Base-by-base conservation (phyloP, 805 yeast species). In the Metschnikowia baotianmanensis region DNA sequence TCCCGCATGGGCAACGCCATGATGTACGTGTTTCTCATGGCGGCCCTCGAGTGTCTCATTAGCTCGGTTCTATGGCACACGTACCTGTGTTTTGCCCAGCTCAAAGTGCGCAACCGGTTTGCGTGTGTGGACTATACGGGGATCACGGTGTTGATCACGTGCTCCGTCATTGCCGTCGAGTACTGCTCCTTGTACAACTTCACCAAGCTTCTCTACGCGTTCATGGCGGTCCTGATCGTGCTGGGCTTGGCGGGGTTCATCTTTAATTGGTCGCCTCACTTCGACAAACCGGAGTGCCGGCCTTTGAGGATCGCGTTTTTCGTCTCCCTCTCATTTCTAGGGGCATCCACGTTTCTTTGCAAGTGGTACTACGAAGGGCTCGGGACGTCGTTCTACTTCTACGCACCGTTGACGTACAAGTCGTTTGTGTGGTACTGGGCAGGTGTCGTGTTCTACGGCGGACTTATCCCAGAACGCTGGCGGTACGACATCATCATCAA, bases 81-180 rank as follows among this genome's bases (percentile, higher is more conserved):
- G 3, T 90, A 88, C 63, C 78, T 84, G 44, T 82, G 88, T 46
- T 85, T 88, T 48, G 78, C 91, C 13, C 74, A 74, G 36, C 61
- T 84, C 32, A 55, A 68, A 16, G 59, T 80, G 47, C 76, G 96
- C 58, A 73, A 81, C 49, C 76, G 79, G 38, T 87, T 86, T 64
- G 96, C 96, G 0, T 93, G 99, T 61, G 80, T 90, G 31, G 99
- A 91, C 66, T 91, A 91, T 62, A 83, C 95, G 6, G 99, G 99
- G 2, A 91, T 91, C 51, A 88, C 97, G 0, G 75, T 89, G 11
- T 68, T 93, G 49, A 90, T 91, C 52, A 84, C 96, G 0, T 91
- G 95, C 12, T 86, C 96, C 2, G 84, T 93, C 33, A 68, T 93
- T 32, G 79, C 96, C 4, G 83, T 91, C 0, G 96, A 91, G 62